Evolutionary conservation across 331 rosid species (phyloP).

Genomic region (Malus hybrid): DNA sequence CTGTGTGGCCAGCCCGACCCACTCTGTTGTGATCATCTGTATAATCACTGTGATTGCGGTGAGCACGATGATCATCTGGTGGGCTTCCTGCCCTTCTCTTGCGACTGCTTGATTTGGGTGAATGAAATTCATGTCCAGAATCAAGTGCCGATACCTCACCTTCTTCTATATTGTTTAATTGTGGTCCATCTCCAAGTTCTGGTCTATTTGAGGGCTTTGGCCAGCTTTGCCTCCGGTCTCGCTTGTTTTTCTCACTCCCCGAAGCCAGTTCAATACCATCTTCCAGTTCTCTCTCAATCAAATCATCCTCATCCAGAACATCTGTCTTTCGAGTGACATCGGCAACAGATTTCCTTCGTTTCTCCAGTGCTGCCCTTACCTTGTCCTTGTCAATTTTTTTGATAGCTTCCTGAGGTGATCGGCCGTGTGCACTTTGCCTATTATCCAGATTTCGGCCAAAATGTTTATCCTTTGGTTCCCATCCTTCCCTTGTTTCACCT

Average conservation of each 20-base stretch:
- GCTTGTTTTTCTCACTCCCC: slow-evolving; percentile 65
- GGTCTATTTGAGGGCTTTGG: slow-evolving; percentile 50
- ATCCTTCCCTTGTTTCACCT: slow-evolving; percentile 47
- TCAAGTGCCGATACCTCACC: slow-evolving; percentile 65
- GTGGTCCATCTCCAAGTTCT: slow-evolving; percentile 44
- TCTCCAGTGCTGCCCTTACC: slow-evolving; percentile 89
- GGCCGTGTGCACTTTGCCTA: slow-evolving; percentile 36
- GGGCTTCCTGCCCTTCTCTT: slow-evolving; percentile 80
- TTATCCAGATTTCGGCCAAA: slow-evolving; percentile 43
- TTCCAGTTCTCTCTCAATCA: slow-evolving; percentile 90
- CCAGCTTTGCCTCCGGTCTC: slow-evolving; percentile 74
- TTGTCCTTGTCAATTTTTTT: slow-evolving; percentile 79
- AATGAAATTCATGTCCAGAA: slow-evolving; percentile 34
- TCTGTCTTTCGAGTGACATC: slow-evolving; percentile 61
- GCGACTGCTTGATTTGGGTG: slow-evolving; percentile 56
- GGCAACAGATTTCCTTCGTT: slow-evolving; percentile 70
- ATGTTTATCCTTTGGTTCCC: slow-evolving; percentile 54
- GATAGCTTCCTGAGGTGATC: slow-evolving; percentile 75
- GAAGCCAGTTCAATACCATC: slow-evolving; percentile 83
- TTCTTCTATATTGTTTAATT: slow-evolving; percentile 66
- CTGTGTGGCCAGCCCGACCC: slow-evolving; percentile 39
- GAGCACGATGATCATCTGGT: slow-evolving; percentile 20
- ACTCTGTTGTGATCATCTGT: slow-evolving; percentile 50
- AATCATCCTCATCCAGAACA: slow-evolving; percentile 86
- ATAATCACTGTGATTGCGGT: slow-evolving; percentile 36